Evolutionary conservation across 192 early-diverging fungal species (phyloP).

Genomic region (Powellomyces hirtus): DNA sequence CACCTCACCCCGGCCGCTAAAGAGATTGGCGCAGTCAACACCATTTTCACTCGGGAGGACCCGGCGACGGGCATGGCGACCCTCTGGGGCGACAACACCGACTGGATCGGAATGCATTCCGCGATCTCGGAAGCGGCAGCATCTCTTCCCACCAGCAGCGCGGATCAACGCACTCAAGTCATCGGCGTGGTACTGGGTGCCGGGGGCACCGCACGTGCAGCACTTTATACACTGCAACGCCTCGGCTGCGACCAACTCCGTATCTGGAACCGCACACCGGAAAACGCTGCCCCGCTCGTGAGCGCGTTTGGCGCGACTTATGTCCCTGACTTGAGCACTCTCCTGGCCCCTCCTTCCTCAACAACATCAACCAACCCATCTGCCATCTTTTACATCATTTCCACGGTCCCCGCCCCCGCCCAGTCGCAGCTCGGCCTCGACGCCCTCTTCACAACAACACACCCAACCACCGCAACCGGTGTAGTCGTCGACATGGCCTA

Average conservation of each 20-base stretch:
- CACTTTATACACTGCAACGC: slow-evolving; percentile 72
- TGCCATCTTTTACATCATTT: slow-evolving; percentile 66
- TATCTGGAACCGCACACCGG: slow-evolving; percentile 84
- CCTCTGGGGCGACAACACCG: slow-evolving; percentile 91
- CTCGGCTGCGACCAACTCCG: slow-evolving; percentile 61
- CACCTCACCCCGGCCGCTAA: slow-evolving; percentile 72
- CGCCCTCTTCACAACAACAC: slow-evolving; percentile 44
- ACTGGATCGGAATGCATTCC: slow-evolving; percentile 81
- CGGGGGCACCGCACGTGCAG: slow-evolving; percentile 92
- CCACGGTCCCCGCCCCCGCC: slow-evolving; percentile 78
- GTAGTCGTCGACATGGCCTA: slow-evolving; percentile 95
- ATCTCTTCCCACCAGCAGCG: background rate
- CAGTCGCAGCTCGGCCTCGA: slow-evolving; percentile 56
- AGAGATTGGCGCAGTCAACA: slow-evolving; percentile 95
- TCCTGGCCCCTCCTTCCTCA: slow-evolving; percentile 38
- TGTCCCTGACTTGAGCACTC: slow-evolving; percentile 49
- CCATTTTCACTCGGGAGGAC: slow-evolving; percentile 49
- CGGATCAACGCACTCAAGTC: background rate
- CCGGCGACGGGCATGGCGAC: slow-evolving; percentile 4
- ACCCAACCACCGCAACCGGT: slow-evolving; percentile 54
- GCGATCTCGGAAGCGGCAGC: background rate
- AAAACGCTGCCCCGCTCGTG: slow-evolving; percentile 68
- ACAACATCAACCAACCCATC: slow-evolving; percentile 27
- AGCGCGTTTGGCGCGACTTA: slow-evolving; percentile 33
- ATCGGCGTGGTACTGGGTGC: slow-evolving; percentile 89